Evolutionary conservation across 1,284 basidiomycete genomes (phyloP).

Genomic region (Heterobasidion parviporum): DNA sequence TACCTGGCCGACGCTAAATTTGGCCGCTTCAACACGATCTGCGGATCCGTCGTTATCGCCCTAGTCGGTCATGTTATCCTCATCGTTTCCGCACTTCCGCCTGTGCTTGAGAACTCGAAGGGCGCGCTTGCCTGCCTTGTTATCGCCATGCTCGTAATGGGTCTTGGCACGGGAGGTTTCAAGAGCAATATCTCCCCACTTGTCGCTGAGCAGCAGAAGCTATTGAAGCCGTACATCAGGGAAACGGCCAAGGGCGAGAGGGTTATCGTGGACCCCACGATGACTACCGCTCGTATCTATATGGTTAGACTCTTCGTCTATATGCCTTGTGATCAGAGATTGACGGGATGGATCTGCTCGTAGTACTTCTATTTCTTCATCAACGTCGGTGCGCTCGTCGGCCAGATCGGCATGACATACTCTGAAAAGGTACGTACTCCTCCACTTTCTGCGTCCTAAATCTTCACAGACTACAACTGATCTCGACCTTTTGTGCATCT

Average conservation of each 20-base stretch:
- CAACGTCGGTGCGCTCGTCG: constrained; percentile 68
- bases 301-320: constrained; percentile 36
- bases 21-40: constrained; percentile 72
- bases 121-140: constrained; percentile 56
- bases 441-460: background rate
- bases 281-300: constrained; percentile 67
- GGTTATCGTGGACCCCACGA: constrained; percentile 74
- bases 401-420: constrained; percentile 66
- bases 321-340: no score
- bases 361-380: constrained; percentile 77
- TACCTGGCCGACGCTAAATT: constrained; percentile 70
- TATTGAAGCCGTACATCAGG: constrained; percentile 45
- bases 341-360: background rate
- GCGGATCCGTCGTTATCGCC: constrained; percentile 44
- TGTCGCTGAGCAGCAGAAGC: constrained; percentile 70
- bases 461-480: constrained; percentile 1
- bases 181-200: constrained; percentile 77
- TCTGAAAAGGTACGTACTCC: constrained; percentile 49
- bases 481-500: background rate
- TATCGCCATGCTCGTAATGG: constrained; percentile 64
- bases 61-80: constrained; percentile 69
- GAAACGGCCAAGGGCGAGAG: constrained; percentile 58
- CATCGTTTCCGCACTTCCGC: constrained; percentile 63
- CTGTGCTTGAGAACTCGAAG: constrained; percentile 52
- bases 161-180: constrained; percentile 66